Conservation (phyloP, 2,329 filamentous ascomycete genomes). For the Aspergillus quadricinctus region DNA sequence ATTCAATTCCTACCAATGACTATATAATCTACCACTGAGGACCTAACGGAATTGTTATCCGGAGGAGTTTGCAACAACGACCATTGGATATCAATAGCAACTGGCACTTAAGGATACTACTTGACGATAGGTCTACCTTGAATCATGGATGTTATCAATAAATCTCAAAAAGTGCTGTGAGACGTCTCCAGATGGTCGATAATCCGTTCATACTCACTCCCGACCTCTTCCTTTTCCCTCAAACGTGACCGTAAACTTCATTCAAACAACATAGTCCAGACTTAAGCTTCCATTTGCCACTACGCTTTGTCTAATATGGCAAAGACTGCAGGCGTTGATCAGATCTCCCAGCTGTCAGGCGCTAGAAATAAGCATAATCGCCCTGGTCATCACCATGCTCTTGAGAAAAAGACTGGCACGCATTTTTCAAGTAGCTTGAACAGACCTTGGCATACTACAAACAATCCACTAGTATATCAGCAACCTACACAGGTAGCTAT, state of each 20-base stretch:
- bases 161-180: background rate
- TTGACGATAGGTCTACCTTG: background rate
- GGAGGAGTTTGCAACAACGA: background rate
- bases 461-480: background rate
- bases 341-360: background rate
- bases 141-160: background rate
- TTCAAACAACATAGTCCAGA: background rate
- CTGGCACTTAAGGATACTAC: background rate
- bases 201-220: background rate
- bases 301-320: background rate
- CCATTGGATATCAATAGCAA: background rate
- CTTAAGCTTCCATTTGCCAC: background rate
- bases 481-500: background rate
- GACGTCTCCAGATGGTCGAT: background rate
- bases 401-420: background rate
- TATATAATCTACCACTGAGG: background rate
- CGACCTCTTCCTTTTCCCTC: background rate
- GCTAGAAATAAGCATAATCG: background rate
- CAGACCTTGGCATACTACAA: background rate
- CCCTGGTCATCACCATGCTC: background rate
- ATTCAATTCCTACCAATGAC: background rate
- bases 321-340: background rate
- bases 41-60: background rate
- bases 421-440: background rate
- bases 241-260: background rate